Base-by-base conservation (phyloP, 2,329 filamentous ascomycete genomes). In the Colletotrichum sp. region DNA sequence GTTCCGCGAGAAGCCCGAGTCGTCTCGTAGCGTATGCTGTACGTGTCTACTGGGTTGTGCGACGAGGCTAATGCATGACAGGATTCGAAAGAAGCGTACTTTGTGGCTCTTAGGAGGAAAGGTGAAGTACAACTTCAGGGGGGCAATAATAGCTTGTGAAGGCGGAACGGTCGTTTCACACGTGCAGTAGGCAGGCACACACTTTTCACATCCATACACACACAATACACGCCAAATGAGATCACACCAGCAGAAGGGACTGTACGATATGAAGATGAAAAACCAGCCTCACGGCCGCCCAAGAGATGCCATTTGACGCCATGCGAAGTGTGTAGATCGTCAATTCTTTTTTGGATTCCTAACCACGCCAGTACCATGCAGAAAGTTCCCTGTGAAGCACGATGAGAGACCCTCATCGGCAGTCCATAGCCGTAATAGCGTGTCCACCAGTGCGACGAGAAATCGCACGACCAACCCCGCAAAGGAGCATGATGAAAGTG, bases 51-150 rank as follows among this genome's bases (percentile, higher is more conserved):
- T 9, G 9, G n/a, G 13, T 18, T 18, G n/a, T 61, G 18, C 18
- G 8, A 10, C 39, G 12, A 64, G 22, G 32, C 71, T 70, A 66
- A 78, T 52, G 25, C n/a, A 34, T 48, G 58, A 25, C 70, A 96
- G 94, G 94, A 95, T 87, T 96, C 94, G 1, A 95, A 92, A 82
- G 97, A 98, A 84, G 90, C 93, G 5, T 98, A 94, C 81, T 97
- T 98, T 81, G 93, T 98, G 62, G 96, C 93, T 1, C 83, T 98
- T 74, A 88, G 89, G 75, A 91, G 95, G 77, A 96, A 93, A 82
- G 81, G 79, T 16, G 80, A 85, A 55, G 85, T 87, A 15, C 56
- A 55, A 15, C 18, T 77, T 16, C 34, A 66, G 12, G 18, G 15
- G 16, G 2, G 8, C 13, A 18, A 25, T 36, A 4, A 34, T 6